Conservation (phyloP, 768 basidiomycete species). For the Amanita fuliginea region DNA sequence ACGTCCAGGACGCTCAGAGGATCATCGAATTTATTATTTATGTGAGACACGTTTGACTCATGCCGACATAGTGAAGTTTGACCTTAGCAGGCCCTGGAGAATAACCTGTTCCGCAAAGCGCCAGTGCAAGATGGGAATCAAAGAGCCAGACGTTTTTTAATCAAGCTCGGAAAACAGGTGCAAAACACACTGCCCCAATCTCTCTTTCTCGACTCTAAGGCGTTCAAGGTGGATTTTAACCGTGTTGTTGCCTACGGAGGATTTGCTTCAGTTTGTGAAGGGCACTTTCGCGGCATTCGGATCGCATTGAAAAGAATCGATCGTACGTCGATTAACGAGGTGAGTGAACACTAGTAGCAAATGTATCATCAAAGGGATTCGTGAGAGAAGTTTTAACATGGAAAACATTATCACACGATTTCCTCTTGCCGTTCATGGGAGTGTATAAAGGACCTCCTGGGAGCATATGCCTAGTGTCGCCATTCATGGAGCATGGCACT, state of each 20-base stretch:
- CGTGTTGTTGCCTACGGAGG: neutral
- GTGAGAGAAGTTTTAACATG: neutral
- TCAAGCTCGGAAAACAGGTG: neutral
- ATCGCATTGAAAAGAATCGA: neutral
- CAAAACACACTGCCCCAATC: neutral
- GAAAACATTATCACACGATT: neutral
- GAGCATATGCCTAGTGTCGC: neutral
- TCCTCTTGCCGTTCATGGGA: neutral
- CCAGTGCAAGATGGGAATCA: neutral
- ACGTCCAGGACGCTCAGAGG: neutral
- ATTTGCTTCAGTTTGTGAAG: neutral
- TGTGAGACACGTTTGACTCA: neutral
- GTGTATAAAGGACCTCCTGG: neutral
- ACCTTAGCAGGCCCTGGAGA: neutral
- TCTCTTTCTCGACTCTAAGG: neutral
- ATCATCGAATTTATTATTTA: neutral
- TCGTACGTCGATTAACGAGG: neutral
- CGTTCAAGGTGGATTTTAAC: neutral
- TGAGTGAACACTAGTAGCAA: neutral
- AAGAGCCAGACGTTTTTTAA: neutral
- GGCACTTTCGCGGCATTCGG: neutral
- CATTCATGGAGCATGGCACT: constrained; percentile 1
- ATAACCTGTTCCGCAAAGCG: neutral
- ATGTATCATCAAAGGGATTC: neutral
- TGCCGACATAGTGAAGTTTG: neutral